Percentiles rank a stretch among this genome's conserved stretches.
Evolutionary conservation across 306 rosid genomes (phyloP).

Genomic region (Fragaria nilgerrensis): DNA sequence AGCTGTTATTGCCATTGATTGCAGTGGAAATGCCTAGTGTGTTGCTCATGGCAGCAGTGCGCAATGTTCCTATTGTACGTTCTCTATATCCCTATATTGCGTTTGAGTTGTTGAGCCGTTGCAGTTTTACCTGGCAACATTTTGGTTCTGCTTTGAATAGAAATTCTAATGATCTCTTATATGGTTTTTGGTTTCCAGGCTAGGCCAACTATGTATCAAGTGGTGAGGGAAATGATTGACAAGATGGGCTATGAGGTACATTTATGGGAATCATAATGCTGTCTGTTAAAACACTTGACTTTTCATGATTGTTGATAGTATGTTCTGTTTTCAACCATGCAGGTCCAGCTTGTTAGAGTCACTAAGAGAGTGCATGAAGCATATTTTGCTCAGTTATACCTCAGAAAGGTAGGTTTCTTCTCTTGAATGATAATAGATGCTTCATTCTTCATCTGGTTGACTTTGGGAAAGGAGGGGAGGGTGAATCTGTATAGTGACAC

Average conservation of each 20-base stretch:
- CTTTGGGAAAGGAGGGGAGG: not conserved
- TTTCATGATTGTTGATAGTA: slow-evolving; percentile 21
- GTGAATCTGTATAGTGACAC: not conserved
- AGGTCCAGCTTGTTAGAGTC: slow-evolving; percentile 87
- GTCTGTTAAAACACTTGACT: slow-evolving; percentile 5
- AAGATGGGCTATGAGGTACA: slow-evolving; percentile 94
- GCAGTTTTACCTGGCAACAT: not conserved
- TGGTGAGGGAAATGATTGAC: slow-evolving; percentile 86
- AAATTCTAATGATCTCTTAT: slow-evolving; percentile 16
- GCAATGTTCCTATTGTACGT: slow-evolving; percentile 89
- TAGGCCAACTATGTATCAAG: slow-evolving; percentile 94
- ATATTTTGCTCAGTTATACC: slow-evolving; percentile 89
- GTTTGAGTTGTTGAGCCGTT: slow-evolving; percentile 4
- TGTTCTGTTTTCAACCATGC: slow-evolving; percentile 26
- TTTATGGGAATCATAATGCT: slow-evolving; percentile 25
- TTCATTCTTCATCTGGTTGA: slow-evolving; percentile 13
- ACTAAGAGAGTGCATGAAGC: slow-evolving; percentile 97
- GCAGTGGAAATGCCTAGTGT: slow-evolving; percentile 98
- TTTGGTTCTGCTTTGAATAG: slow-evolving; percentile 16
- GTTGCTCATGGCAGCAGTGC: slow-evolving; percentile 87
- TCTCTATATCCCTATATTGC: slow-evolving; percentile 6
- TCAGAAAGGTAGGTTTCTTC: slow-evolving; percentile 59
- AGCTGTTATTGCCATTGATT: slow-evolving; percentile 35
- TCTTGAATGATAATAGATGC: not conserved
- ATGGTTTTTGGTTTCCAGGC: slow-evolving; percentile 55